Evolutionary conservation across 768 basidiomycete genomes (phyloP).

Genomic region (Multifurca ochricompacta): DNA sequence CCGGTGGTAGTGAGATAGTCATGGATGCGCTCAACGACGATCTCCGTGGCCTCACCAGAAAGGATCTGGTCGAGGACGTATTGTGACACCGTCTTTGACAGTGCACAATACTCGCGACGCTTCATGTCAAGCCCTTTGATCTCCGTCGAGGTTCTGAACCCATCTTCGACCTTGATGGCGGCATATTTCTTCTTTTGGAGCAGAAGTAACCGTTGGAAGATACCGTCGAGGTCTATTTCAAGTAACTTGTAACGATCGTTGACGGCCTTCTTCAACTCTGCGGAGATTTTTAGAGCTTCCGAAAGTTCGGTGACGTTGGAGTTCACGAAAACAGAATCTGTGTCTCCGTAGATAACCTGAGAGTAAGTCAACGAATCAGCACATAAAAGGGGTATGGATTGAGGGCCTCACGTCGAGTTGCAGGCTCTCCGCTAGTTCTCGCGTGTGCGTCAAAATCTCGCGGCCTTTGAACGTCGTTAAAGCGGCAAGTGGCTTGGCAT

Average conservation of each 20-base stretch:
- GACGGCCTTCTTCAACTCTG: slow-evolving; percentile 89
- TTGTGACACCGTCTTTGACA: slow-evolving; percentile 93
- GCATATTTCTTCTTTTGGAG: slow-evolving; percentile 99
- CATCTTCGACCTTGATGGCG: slow-evolving; percentile 89
- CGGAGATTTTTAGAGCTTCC: slow-evolving; percentile 86
- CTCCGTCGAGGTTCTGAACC: slow-evolving; percentile 68
- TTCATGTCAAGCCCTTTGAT: slow-evolving; percentile 99
- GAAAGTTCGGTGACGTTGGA: slow-evolving; percentile 84
- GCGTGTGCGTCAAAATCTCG: slow-evolving; percentile 90
- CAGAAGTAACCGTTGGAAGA: slow-evolving; percentile 87
- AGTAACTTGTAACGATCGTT: slow-evolving; percentile 93
- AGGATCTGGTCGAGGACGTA: slow-evolving; percentile 87
- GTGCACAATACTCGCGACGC: slow-evolving; percentile 84
- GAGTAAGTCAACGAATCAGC: neutral
- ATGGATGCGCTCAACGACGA: slow-evolving; percentile 85
- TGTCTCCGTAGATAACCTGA: slow-evolving; percentile 98
- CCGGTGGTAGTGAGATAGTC: slow-evolving; percentile 77
- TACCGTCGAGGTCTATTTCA: slow-evolving; percentile 92
- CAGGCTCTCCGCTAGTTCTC: slow-evolving; percentile 85
- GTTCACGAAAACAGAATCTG: slow-evolving; percentile 98
- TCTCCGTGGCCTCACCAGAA: slow-evolving; percentile 85
- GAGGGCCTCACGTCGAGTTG: slow-evolving; percentile 64
- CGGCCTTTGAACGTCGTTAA: slow-evolving; percentile 97
- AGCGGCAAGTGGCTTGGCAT: slow-evolving; percentile 92
- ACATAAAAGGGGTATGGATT: neutral